phyloP scores from a whole-genome alignment of 441 rosid genomes.

The Francoa sonchifolia region DNA sequence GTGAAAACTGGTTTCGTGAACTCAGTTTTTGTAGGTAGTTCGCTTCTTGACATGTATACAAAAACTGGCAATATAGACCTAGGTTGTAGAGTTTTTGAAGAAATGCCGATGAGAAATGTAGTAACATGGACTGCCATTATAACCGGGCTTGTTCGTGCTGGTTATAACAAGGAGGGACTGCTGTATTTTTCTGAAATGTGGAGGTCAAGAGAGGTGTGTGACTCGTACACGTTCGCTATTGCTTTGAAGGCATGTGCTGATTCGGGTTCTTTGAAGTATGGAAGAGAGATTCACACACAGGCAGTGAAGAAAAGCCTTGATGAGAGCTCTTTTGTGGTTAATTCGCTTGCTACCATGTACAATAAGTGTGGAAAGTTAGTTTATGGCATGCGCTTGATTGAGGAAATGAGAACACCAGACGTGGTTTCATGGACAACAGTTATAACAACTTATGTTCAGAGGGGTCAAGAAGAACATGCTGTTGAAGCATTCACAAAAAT shows the following conservation, averaged over 20 bases:
- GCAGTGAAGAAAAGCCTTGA: slow-evolving; percentile 43
- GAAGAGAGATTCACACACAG: slow-evolving; percentile 70
- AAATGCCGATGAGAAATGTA: slow-evolving; percentile 54
- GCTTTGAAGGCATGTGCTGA: slow-evolving; percentile 74
- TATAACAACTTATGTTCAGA: slow-evolving; percentile 42
- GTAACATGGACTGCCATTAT: slow-evolving; percentile 83
- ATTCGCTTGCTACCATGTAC: slow-evolving; percentile 63
- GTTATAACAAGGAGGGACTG: slow-evolving; percentile 41
- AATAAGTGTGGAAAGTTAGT: slow-evolving; percentile 68
- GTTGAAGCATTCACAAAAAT: slow-evolving; percentile 39
- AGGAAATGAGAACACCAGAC: slow-evolving; percentile 46
- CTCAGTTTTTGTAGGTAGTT: slow-evolving; percentile 65
- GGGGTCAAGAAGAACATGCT: slow-evolving; percentile 47
- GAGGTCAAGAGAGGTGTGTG: slow-evolving; percentile 34
- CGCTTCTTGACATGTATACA: slow-evolving; percentile 60
- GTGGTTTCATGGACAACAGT: slow-evolving; percentile 79
- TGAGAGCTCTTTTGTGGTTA: slow-evolving; percentile 45
- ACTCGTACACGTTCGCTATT: slow-evolving; percentile 45
- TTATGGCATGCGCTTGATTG: slow-evolving; percentile 45
- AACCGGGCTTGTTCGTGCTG: slow-evolving; percentile 60
- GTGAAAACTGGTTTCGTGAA: slow-evolving; percentile 37
- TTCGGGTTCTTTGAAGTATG: slow-evolving; percentile 39
- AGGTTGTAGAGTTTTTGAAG: slow-evolving; percentile 45
- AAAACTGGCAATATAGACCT: slow-evolving; percentile 32
- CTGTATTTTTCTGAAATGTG: slow-evolving; percentile 56